Conservation (phyloP, 2,329 filamentous ascomycete species). For the Amphichorda felina region DNA sequence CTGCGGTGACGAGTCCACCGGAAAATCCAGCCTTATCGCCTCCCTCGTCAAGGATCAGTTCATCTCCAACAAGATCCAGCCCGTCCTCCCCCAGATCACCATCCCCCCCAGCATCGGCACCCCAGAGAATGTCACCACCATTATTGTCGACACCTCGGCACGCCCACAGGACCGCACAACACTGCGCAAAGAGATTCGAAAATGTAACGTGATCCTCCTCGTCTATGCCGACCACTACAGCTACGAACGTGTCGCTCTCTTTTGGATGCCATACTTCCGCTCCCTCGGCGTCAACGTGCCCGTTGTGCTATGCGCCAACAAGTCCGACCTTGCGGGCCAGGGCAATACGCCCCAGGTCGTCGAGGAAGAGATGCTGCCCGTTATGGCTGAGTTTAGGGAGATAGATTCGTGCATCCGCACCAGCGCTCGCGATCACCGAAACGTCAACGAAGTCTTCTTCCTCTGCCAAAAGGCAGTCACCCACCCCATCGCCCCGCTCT, state of each 20-base stretch:
- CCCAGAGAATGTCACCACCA: slow-evolving; percentile 93
- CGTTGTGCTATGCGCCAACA: slow-evolving; percentile 93
- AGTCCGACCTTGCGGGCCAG: slow-evolving; percentile 74
- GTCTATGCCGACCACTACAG: slow-evolving; percentile 99
- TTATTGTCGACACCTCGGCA: slow-evolving; percentile 93
- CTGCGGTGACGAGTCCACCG: slow-evolving; percentile 92
- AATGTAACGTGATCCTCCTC: slow-evolving; percentile 91
- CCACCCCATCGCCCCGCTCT: slow-evolving; percentile 90
- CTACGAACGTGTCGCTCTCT: slow-evolving; percentile 91
- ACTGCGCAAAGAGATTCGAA: slow-evolving; percentile 86
- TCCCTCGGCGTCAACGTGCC: slow-evolving; percentile 97
- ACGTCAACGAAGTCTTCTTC: slow-evolving; percentile 95
- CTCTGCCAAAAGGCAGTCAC: slow-evolving; percentile 97
- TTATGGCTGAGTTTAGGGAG: slow-evolving; percentile 98
- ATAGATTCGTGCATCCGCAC: slow-evolving; percentile 96
- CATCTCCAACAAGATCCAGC: slow-evolving; percentile 88
- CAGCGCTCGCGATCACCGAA: slow-evolving; percentile 82
- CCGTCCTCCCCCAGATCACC: slow-evolving; percentile 87
- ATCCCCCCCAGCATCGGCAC: slow-evolving; percentile 88
- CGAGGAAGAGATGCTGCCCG: slow-evolving; percentile 93
- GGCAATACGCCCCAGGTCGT: slow-evolving; percentile 73
- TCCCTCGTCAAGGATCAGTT: slow-evolving; percentile 96
- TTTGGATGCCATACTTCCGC: slow-evolving; percentile 98
- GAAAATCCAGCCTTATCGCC: slow-evolving; percentile 86
- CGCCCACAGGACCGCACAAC: slow-evolving; percentile 86